A percentile compares a stretch with the other conserved stretches of the same genome.
These are phyloP conservation scores for Yamadazyma takamatsuzukensis DNA, from an alignment of 805 yeast species.

Conservation along the genomic window DNA sequence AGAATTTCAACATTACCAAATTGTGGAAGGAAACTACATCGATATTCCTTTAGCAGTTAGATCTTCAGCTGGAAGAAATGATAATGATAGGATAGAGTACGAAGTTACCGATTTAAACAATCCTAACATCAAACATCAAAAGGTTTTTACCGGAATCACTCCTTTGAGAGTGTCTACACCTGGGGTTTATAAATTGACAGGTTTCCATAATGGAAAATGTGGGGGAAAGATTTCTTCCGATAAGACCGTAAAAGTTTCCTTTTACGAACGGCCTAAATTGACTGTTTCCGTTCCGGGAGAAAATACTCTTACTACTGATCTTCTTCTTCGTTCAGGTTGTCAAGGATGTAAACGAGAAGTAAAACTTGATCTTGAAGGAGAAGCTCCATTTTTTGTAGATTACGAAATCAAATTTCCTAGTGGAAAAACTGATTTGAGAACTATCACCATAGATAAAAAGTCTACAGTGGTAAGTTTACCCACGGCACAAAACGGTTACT, in stretches of 20 bases:
- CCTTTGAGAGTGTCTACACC: constrained; percentile 5
- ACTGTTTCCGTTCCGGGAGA: constrained; percentile 12
- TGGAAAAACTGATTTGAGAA: constrained; percentile 40
- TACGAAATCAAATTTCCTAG: constrained; percentile 61
- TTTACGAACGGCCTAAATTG: constrained; percentile 20
- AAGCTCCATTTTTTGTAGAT: constrained; percentile 65
- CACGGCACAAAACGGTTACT: constrained; percentile 51
- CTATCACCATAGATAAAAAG: constrained; percentile 27
- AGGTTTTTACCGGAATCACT: constrained; percentile 2
- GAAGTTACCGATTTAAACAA: constrained; percentile 15
- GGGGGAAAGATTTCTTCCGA: constrained; percentile 31
- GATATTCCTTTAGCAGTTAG: constrained; percentile 51
- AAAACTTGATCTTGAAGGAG: constrained; percentile 47
- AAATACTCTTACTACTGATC: constrained; percentile 12
- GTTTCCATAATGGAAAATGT: constrained; percentile 44
- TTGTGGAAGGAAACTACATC: constrained; percentile 60
- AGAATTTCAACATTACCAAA: constrained; percentile 23
- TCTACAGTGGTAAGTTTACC: constrained; percentile 34
- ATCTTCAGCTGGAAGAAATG: constrained; percentile 26
- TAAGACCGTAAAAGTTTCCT: constrained; percentile 18
- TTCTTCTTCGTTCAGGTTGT: constrained; percentile 27
- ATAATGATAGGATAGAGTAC: constrained; percentile 31
- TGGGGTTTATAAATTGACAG: constrained; percentile 30
- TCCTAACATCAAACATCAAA: neutral
- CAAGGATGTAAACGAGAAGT: constrained; percentile 25